Percentiles rank a stretch among this genome's conserved stretches.
Conservation (phyloP, 176 grass and related monocot genomes). For the Hsuehochloa calcarea region DNA sequence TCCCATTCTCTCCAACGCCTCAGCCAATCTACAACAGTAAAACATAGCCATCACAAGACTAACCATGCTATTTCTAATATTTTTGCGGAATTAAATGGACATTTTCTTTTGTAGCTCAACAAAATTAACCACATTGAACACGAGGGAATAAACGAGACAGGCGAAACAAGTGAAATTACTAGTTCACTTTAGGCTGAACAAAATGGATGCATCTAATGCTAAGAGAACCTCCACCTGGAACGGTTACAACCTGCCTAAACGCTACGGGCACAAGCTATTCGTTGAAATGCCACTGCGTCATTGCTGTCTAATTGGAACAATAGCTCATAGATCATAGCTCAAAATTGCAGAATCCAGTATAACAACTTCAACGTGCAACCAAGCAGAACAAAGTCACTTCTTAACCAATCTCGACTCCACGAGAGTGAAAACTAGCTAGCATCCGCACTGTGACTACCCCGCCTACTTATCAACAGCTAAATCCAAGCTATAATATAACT, state of each 20-base stretch:
- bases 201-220: not conserved
- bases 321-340: not conserved
- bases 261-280: not conserved
- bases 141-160: not conserved
- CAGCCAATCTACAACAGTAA: constrained; percentile 51
- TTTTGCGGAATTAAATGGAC: not conserved
- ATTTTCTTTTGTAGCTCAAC: not conserved
- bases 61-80: not conserved
- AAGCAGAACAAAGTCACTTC: not conserved
- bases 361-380: not conserved
- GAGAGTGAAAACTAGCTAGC: not conserved
- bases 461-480: no score
- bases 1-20: constrained; percentile 61
- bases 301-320: not conserved
- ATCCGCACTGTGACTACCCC: not conserved
- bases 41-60: not conserved
- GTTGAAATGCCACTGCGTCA: not conserved
- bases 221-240: not conserved
- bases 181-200: not conserved
- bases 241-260: not conserved
- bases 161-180: not conserved
- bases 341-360: not conserved
- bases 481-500: not conserved
- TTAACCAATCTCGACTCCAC: not conserved
- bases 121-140: not conserved